Evolutionary conservation across 257 asterid species (phyloP), one percentile per base, ranked within the genome.

Genomic region (Salvia rosmarinus): DNA sequence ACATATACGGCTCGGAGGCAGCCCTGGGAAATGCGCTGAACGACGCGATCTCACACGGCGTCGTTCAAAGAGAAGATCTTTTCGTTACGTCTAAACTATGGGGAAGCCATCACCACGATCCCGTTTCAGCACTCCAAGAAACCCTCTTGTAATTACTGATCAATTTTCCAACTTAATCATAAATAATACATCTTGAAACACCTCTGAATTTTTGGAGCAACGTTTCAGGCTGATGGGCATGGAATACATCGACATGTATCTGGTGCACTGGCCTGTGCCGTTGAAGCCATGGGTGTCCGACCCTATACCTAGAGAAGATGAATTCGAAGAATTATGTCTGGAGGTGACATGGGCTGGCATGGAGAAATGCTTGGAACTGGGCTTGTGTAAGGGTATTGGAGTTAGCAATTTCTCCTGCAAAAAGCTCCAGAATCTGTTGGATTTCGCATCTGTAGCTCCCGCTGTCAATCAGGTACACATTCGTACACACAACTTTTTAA

Each of bases 251-350:
- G 98, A 92, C 86, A 72, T 90, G 88, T 92, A 85, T 62, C 72
- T 92, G 79, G 96, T 92, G 68, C 98, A 92, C 57, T 92, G 98
- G 98, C 98, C 98, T 1, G 89, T 92, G 81, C 85, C 54, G 1
- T 47, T 92, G 85, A 90, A 87, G 82, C 80, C 88, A 14, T 86
- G 96, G 86, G 91, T 71, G 0, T 17, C 17, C 19, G 68, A 77
- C 5, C 92, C 95, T 9, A 35, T 88, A 44, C 97, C 97, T 0
- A 40, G 54, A 10, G 95, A 84, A 55, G 90, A 87, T 17, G 96
- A 90, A 1, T 88, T 84, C 64, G 92, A 83, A 64, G 32, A 25
- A 12, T 73, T 92, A 5, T 92, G 89, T 55, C 44, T 90, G 40
- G 87, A 83, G 66, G 50, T 74, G 19, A 87, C 94, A 1, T 92